Base-by-base conservation (phyloP, 2,329 filamentous ascomycete species). In the Fusarium oxysporum region DNA sequence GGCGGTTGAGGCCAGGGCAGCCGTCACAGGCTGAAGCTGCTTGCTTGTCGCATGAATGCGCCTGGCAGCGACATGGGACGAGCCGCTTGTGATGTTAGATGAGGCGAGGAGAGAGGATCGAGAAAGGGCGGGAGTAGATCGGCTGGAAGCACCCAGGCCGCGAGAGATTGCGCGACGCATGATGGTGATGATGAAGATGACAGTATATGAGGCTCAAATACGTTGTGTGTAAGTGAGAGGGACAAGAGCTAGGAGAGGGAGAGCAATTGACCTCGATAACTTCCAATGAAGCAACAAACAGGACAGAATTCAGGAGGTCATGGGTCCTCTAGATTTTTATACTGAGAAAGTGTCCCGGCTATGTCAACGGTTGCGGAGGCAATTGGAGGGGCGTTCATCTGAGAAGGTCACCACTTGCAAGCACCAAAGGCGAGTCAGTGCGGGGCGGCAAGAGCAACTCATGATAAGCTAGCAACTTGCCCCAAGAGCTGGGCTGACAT, bases 31-130 rank as follows among this genome's bases (percentile, higher is more conserved):
- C 75, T 84, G 85, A 50, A 90, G 84, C 74, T 90, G 87, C 76
- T 84, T 85, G 16, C 86, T 85, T 37, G 89, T 90, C 73, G 86
- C 88, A 76, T 90, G 87, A 73, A 92, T 81, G 78, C 88, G 85
- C 78, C 88, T 84, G 58, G 84, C 81, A 65, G 87, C 85, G 55
- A 82, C 72, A 51, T 81, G 74, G 40, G 82, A 80, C n/a, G 73
- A 64, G 50, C 76, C 78, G 65, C 74, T 77, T 56, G 82, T 71
- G 76, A 84, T 83, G 76, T 79, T 83, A 70, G 75, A 74, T 50
- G 82, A 79, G 30, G 81, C 69, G 76, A 72, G 76, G 75, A 73
- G 78, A 76, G 77, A 80, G 77, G 76, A 69, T 67, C 73, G 65
- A 76, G 74, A 70, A 74, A 67, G 43, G 71, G 77, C 59, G 73